Evolutionary conservation across 352 stramenopile genomes (phyloP), one percentile per base, ranked within the genome.

Genomic region (Phytophthora boehmeriae): DNA sequence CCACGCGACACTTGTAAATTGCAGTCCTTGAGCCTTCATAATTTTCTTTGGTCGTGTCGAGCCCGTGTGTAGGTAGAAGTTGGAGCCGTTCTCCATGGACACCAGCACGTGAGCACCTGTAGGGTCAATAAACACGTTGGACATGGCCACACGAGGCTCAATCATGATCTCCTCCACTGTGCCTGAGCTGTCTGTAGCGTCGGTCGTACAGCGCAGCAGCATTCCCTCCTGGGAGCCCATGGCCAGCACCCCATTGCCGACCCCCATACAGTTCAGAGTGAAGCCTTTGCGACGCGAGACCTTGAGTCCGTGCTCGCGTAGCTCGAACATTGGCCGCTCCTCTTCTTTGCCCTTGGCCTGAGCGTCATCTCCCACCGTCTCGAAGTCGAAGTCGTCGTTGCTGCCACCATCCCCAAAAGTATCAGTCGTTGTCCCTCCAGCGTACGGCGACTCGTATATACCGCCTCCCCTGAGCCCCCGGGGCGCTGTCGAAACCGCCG

Each of bases 131-230:
- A 92, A 93, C 43, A 95, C 77, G 9, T 80, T 82, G 25, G 80
- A 50, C 80, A 96, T 93, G 48, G 83, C 86, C 8, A 94, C 83
- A 51, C 84, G 87, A 34, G 88, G 86, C 62, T 96, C 88, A 54
- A 96, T 93, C 81, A 91, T 92, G 69, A 96, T 95, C 66, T 96
- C 88, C 55, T 96, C 88, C 30, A 96, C 72, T 0, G 70, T 61
- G 1, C 85, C 83, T 14, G 61, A 65, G 50, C 80, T 90, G 60
- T 96, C 87, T 2, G 87, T 96, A 20, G 85, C 71, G 36, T 94
- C 85, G 11, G 86, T 83, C 0, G 85, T 84, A 60, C 87, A 96
- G 17, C 87, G 82, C 39, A 96, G 59, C 19, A 96, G 67, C 68
- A 90, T 81, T 9, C 87, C 87, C 50, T 96, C 87, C 45, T 90